Evolutionary conservation across 2,329 filamentous ascomycete genomes (phyloP).

Genomic region (Metarhizium rileyi): DNA sequence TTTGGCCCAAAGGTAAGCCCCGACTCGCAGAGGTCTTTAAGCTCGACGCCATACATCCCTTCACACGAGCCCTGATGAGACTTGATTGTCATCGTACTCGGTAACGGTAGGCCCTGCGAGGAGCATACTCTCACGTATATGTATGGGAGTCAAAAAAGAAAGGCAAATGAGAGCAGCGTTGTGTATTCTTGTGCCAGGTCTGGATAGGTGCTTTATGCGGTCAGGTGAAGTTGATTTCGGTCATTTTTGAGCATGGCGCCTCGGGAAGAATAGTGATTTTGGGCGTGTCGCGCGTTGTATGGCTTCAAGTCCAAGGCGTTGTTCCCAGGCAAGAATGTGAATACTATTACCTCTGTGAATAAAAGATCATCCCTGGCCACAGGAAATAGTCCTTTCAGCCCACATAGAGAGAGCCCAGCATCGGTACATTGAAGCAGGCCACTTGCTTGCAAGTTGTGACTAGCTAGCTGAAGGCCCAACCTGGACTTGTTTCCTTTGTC

Average conservation of each 20-base stretch:
- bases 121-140: neutral
- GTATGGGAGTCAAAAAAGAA: too few relatives aligned
- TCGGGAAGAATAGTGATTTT: neutral
- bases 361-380: neutral
- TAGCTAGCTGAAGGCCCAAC: too few relatives aligned
- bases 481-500: too few relatives aligned
- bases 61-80: conserved; percentile 1
- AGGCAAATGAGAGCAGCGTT: neutral
- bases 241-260: neutral
- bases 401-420: too few relatives aligned
- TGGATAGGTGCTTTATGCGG: neutral
- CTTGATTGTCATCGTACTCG: neutral
- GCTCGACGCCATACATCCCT: conserved; percentile 7
- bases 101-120: neutral
- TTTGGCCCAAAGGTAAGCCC: neutral
- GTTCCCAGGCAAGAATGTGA: neutral
- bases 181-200: neutral
- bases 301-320: neutral
- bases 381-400: too few relatives aligned
- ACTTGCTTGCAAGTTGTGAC: too few relatives aligned
- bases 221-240: neutral
- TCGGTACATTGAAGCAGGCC: too few relatives aligned
- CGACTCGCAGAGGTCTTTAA: conserved; percentile 5
- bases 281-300: neutral
- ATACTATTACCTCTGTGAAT: neutral